Percentiles rank a stretch among this genome's conserved stretches.
Evolutionary conservation across 306 rosid species (phyloP).

Genomic region (Vigna mungo): DNA sequence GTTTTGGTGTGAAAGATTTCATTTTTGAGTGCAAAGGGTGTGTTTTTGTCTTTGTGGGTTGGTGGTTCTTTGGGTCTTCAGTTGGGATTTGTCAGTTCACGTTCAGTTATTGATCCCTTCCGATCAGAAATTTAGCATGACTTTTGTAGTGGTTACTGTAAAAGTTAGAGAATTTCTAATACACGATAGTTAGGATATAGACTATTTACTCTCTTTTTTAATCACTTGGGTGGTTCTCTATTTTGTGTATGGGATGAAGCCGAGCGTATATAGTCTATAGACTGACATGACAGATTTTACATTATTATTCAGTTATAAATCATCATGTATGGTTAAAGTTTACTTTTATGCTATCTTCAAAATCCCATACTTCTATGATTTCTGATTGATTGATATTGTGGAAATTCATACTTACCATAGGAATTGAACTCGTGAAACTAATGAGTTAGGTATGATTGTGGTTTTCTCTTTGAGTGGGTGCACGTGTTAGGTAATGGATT

Average conservation of each 20-base stretch:
- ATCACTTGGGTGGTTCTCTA: background rate
- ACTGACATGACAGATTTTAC: background rate
- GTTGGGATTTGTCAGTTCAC: background rate
- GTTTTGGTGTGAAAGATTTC: background rate
- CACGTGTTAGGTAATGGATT: background rate
- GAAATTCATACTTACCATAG: background rate
- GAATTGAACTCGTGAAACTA: background rate
- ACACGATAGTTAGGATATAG: background rate
- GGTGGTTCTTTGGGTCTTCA: background rate
- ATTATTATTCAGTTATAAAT: background rate
- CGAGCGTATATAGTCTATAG: background rate
- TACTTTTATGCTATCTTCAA: background rate
- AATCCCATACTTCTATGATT: background rate
- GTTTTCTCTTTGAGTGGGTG: background rate
- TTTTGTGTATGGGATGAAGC: background rate
- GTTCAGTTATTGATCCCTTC: background rate
- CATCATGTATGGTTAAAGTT: background rate
- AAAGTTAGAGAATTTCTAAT: background rate
- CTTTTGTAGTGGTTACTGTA: background rate
- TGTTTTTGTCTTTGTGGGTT: conserved; percentile 1
- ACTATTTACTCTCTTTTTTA: too few species aligned
- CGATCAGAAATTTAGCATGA: background rate
- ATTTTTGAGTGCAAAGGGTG: background rate
- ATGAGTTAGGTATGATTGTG: background rate
- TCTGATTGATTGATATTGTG: background rate